A percentile compares a stretch with the other conserved stretches of the same genome.
Conservation (phyloP, 768 basidiomycete genomes). For the Hypholoma fasciculare region DNA sequence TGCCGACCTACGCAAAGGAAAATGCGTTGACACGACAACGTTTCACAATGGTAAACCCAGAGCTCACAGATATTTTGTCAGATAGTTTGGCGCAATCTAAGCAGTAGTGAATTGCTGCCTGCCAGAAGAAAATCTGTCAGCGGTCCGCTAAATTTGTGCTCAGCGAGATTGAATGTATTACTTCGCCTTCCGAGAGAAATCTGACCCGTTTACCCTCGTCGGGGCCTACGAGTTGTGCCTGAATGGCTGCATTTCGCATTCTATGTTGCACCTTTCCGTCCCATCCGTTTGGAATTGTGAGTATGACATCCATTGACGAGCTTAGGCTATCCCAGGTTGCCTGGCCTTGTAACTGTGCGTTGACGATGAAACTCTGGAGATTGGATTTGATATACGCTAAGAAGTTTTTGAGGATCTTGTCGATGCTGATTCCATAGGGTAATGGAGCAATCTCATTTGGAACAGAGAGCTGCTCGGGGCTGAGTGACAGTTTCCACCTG, state of each 20-base stretch:
- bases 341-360: background rate
- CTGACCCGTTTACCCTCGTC: constrained; percentile 9
- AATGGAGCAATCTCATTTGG: constrained; percentile 11
- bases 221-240: constrained; percentile 16
- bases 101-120: constrained; percentile 21
- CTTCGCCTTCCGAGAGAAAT: constrained; percentile 26
- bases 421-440: constrained; percentile 17
- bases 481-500: constrained; percentile 27
- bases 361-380: constrained; percentile 17
- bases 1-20: constrained; percentile 11
- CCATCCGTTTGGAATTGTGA: constrained; percentile 28
- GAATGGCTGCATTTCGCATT: constrained; percentile 24
- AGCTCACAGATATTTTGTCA: constrained; percentile 3
- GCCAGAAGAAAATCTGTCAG: background rate
- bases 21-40: background rate
- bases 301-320: constrained; percentile 17
- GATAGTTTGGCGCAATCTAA: background rate
- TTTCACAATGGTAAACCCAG: background rate
- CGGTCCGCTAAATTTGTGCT: no score
- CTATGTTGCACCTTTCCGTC: constrained; percentile 19
- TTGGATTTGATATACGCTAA: constrained; percentile 22
- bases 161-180: background rate
- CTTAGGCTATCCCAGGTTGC: constrained; percentile 14
- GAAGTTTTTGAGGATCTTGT: constrained; percentile 23
- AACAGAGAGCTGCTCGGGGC: constrained; percentile 15